A percentile compares a stretch with the other conserved stretches of the same genome.
Conservation (phyloP, 2,329 filamentous ascomycete genomes). For the Penicillium griseofulvum region DNA sequence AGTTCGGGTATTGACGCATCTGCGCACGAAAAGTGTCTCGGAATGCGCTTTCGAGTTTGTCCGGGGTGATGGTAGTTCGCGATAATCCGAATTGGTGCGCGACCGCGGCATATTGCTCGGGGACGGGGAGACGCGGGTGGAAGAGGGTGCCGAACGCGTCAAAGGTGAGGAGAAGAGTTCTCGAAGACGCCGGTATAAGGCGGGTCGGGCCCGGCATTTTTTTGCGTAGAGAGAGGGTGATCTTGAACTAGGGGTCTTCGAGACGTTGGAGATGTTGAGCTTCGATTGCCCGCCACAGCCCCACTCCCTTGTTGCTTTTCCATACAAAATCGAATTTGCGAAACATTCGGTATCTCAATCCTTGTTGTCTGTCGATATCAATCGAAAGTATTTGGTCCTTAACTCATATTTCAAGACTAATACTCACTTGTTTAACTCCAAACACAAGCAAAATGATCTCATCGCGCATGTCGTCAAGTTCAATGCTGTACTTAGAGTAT, state of each 20-base stretch:
- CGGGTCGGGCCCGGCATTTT: neutral
- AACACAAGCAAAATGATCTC: neutral
- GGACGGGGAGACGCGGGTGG: constrained; percentile 39
- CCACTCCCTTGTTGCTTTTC: neutral
- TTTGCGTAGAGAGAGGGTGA: neutral
- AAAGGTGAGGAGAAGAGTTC: constrained; percentile 43
- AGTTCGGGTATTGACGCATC: constrained; percentile 39
- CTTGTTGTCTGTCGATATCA: too few relatives aligned
- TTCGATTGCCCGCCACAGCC: neutral
- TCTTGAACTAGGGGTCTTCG: neutral
- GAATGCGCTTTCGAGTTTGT: constrained; percentile 36
- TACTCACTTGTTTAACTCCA: neutral
- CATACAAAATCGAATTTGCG: neutral
- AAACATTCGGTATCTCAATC: neutral
- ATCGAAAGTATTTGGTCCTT: rapidly evolving
- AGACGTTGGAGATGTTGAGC: neutral
- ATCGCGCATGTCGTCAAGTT: neutral
- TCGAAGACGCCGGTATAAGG: neutral
- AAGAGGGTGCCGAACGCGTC: constrained; percentile 49
- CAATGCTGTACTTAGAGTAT: neutral
- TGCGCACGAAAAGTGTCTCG: constrained; percentile 37
- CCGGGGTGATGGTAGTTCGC: constrained; percentile 24
- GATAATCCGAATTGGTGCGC: constrained; percentile 39
- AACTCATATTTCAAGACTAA: neutral
- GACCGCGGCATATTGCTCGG: constrained; percentile 41